Percentiles rank a stretch among this genome's conserved stretches.
These are phyloP conservation scores for Tylopilus felleus DNA, from an alignment of 768 basidiomycete species.

Conservation along the genomic window DNA sequence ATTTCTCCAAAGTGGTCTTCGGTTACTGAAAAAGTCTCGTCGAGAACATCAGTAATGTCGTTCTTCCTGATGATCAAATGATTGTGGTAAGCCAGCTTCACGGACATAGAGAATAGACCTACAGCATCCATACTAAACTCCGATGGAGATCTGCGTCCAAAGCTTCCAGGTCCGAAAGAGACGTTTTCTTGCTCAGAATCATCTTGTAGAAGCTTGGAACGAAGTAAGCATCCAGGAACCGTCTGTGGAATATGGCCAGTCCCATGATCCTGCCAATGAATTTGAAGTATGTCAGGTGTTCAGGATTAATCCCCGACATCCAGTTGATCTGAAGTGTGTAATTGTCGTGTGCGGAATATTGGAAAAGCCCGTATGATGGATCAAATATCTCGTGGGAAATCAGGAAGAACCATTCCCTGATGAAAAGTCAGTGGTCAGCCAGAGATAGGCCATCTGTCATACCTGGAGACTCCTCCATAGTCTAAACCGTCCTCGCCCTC, in stretches of 20 bases:
- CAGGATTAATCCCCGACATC: slow-evolving; percentile 70
- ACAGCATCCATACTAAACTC: slow-evolving; percentile 75
- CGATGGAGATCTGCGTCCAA: slow-evolving; percentile 67
- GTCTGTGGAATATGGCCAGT: slow-evolving; percentile 72
- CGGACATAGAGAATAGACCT: slow-evolving; percentile 14
- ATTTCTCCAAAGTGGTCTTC: slow-evolving; percentile 77
- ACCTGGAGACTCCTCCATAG: slow-evolving; percentile 76
- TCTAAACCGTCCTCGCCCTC: slow-evolving; percentile 80
- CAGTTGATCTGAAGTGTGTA: slow-evolving; percentile 81
- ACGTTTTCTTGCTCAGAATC: slow-evolving; percentile 59
- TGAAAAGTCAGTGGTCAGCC: slow-evolving; percentile 1
- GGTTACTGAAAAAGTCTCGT: slow-evolving; percentile 68
- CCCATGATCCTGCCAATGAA: slow-evolving; percentile 76
- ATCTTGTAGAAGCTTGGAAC: slow-evolving; percentile 81
- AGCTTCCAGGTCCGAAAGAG: slow-evolving; percentile 63
- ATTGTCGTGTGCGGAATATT: slow-evolving; percentile 77
- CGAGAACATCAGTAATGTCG: slow-evolving; percentile 70
- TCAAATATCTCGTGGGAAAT: slow-evolving; percentile 82
- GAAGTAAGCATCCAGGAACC: slow-evolving; percentile 78
- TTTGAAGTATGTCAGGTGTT: slow-evolving; percentile 77
- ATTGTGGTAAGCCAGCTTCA: neutral
- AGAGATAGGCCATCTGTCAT: slow-evolving; percentile 11
- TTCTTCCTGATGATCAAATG: slow-evolving; percentile 49
- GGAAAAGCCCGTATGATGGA: slow-evolving; percentile 77
- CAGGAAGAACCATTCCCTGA: slow-evolving; percentile 84